phyloP scores from a whole-genome alignment of 148 eudicot species.

The Amaranthus palmeri region DNA sequence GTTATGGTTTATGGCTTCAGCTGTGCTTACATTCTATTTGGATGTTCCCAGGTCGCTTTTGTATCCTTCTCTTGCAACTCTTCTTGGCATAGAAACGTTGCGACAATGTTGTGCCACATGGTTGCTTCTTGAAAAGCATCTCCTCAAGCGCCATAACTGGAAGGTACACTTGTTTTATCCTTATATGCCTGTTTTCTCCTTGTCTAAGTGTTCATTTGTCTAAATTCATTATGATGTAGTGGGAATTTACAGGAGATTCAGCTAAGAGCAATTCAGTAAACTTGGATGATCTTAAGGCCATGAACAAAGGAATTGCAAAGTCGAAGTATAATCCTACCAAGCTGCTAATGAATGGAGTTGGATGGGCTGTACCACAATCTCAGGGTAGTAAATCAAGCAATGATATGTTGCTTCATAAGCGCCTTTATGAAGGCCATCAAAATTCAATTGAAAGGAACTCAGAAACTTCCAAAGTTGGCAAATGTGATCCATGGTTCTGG shows the following conservation, averaged over 20 bases:
- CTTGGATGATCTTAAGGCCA: conserved; percentile 33
- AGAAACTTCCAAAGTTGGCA: conserved; percentile 39
- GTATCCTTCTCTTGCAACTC: conserved; percentile 87
- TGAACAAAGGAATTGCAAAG: conserved; percentile 38
- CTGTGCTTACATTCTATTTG: conserved; percentile 16
- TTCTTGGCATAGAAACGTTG: conserved; percentile 95
- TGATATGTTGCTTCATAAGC: conserved; percentile 44
- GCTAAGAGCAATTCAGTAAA: conserved; percentile 44
- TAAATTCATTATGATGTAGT: conserved; percentile 48
- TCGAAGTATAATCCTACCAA: conserved; percentile 58
- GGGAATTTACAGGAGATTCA: conserved; percentile 74
- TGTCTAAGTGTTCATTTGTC: conserved; percentile 15
- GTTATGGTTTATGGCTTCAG: conserved; percentile 3
- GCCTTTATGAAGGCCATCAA: conserved; percentile 36
- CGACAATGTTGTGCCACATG: conserved; percentile 94
- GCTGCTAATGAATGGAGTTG: conserved; percentile 74
- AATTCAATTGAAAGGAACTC: conserved; percentile 32
- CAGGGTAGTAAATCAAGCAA: conserved; percentile 51
- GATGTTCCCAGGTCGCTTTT: conserved; percentile 60
- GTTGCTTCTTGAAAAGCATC: conserved; percentile 94
- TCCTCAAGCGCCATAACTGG: conserved; percentile 71
- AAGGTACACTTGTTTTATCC: conserved; percentile 43
- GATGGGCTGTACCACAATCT: conserved; percentile 92
- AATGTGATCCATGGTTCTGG: conserved; percentile 93
- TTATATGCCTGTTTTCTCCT: conserved; percentile 15